A percentile compares a stretch with the other conserved stretches of the same genome.
phyloP scores from a whole-genome alignment of 768 basidiomycete species.

The Phlegmacium glaucopus region DNA sequence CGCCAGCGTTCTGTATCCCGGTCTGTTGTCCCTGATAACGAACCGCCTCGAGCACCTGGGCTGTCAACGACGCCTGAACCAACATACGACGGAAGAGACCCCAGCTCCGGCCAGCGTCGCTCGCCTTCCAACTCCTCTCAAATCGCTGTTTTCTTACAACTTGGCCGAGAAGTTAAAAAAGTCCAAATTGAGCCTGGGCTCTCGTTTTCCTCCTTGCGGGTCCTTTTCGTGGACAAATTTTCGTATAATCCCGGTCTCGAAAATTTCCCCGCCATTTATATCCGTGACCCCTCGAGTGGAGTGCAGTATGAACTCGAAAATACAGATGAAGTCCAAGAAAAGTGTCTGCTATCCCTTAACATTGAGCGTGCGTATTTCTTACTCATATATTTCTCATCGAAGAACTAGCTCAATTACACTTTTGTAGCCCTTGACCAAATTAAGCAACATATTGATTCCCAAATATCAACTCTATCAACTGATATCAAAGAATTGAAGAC shows the following conservation, averaged over 20 bases:
- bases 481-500: slow-evolving; percentile 88
- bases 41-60: slow-evolving; percentile 43
- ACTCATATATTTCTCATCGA: background rate
- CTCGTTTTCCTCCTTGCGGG: slow-evolving; percentile 70
- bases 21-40: slow-evolving; percentile 37
- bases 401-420: background rate
- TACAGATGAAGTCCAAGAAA: slow-evolving; percentile 87
- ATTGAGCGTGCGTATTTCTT: slow-evolving; percentile 83
- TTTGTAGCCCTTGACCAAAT: slow-evolving; percentile 91
- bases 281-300: slow-evolving; percentile 87
- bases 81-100: slow-evolving; percentile 6
- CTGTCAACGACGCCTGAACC: slow-evolving; percentile 46
- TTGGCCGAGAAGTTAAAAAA: slow-evolving; percentile 90
- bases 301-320: slow-evolving; percentile 97
- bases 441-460: slow-evolving; percentile 94
- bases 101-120: slow-evolving; percentile 10
- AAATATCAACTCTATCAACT: slow-evolving; percentile 79
- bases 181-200: slow-evolving; percentile 65
- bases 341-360: slow-evolving; percentile 85
- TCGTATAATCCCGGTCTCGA: slow-evolving; percentile 91
- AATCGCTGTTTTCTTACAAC: slow-evolving; percentile 81
- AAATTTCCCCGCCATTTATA: slow-evolving; percentile 94
- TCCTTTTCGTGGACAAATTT: slow-evolving; percentile 94
- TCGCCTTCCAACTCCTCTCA: slow-evolving; percentile 28
- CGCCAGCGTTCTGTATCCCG: slow-evolving; percentile 24